Base-by-base conservation (phyloP, 2,329 filamentous ascomycete species). In the Pestalotiopsis sp. region DNA sequence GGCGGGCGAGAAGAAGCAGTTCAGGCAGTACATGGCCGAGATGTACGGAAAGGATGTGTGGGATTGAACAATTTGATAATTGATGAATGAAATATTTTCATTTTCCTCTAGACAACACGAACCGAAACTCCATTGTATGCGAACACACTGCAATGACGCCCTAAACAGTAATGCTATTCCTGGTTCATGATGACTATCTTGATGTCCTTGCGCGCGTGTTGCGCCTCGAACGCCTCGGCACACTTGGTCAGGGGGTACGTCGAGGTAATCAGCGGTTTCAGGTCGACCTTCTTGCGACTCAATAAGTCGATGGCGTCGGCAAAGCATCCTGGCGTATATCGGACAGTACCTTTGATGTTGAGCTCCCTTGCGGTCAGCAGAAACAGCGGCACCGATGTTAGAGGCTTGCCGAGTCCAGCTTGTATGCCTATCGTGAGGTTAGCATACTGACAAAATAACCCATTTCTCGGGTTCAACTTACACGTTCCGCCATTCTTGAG, bases 1-100 rank as follows among this genome's bases (percentile, higher is more conserved):
- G 71, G 73, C 84, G 36, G 90, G 90, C 1, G 81, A 81, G 71
- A 74, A 88, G 81, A 89, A 89, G 79, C 86, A 90, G 75, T 87
- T 56, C 45, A 56, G 64, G n/a, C 41, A 56, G 41, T 66, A 27
- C 14, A n/a, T 66, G 17, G 64, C 49, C 11, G 64, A 66, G 12
- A 13, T 31, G 9, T 66, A 57, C n/a, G 64, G 45, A 14, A 38
- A 66, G 27, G 64, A 66, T 38, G 7, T 7, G 25, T 66, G n/a
- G 14, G 45, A 57, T 5, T 66, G 17, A 61, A 20, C 5, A 52
- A 20, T 52, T 7, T 31, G 31, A 31, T 2, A 9, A 31, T 31
- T 31, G 31, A 31, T 9, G 31, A 31, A 9, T 31, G 31, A 2
- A 31, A 9, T 9, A 7, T 31, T 9, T 52, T n/a, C 6, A 1